phyloP scores from a whole-genome alignment of 2,329 filamentous ascomycete species.

The Diaporthe ilicicola region DNA sequence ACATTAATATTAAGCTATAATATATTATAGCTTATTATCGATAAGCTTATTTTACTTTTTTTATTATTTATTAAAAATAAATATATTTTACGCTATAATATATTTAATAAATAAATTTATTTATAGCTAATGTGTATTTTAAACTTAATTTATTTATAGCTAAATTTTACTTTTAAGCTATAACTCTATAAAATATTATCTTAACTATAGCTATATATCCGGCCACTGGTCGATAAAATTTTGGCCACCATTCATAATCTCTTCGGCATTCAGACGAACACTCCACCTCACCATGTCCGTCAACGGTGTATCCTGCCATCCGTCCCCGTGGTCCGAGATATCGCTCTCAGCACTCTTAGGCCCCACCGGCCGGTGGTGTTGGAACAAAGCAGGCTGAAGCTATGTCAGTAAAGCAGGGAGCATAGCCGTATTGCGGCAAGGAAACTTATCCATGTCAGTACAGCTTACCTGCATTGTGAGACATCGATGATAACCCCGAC shows the following conservation, averaged over 20 bases:
- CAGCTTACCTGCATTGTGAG: conserved; percentile 44
- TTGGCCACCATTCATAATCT: conserved; percentile 45
- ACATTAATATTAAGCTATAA: too few species aligned
- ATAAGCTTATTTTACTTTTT: too few species aligned
- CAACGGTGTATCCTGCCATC: conserved; percentile 40
- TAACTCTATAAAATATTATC: too few species aligned
- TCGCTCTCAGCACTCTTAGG: conserved; percentile 45
- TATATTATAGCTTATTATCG: too few species aligned
- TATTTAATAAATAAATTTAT: too few species aligned
- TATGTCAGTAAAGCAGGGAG: not conserved
- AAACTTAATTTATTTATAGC: too few species aligned
- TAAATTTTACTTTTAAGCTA: too few species aligned
- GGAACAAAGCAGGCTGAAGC: conserved; percentile 50
- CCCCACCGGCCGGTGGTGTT: conserved; percentile 54
- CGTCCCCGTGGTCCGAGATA: conserved; percentile 45
- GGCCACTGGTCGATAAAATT: conserved; percentile 42
- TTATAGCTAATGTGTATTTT: too few species aligned
- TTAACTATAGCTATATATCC: conserved; percentile 32
- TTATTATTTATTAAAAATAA: too few species aligned
- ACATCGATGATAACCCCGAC: conserved; percentile 47
- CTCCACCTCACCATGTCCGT: conserved; percentile 51
- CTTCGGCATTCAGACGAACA: conserved; percentile 50
- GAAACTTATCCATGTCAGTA: not conserved
- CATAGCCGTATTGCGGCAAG: too few species aligned
- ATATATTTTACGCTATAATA: too few species aligned